Conservation (phyloP, 805 yeast genomes). For the Starmerella ratchasimensis region DNA sequence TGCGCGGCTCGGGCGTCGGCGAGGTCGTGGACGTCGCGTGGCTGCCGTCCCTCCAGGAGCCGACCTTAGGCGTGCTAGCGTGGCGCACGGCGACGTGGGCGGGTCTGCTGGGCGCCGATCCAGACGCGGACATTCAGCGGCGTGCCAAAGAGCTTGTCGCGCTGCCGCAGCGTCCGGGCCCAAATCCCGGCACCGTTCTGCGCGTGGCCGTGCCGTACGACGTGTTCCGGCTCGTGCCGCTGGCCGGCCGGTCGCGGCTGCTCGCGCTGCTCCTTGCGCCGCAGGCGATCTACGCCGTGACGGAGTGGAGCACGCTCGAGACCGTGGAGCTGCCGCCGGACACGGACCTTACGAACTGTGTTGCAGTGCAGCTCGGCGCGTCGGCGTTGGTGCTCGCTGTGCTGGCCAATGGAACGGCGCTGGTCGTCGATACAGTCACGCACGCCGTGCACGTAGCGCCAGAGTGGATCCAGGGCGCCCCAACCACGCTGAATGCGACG, state of each 20-base stretch:
- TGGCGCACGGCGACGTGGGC: constrained; percentile 61
- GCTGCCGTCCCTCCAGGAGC: constrained; percentile 61
- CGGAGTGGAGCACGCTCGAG: background rate
- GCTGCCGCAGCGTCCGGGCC: background rate
- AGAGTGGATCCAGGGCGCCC: no score
- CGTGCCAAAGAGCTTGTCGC: background rate
- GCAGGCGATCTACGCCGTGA: background rate
- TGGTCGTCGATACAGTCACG: background rate
- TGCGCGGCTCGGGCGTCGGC: constrained; percentile 1
- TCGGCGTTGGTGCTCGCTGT: background rate
- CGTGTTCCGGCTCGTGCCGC: constrained; percentile 46
- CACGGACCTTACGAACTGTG: constrained; percentile 2
- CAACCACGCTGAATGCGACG: no score
- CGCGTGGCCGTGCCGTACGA: constrained; percentile 47
- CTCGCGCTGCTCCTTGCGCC: constrained; percentile 5
- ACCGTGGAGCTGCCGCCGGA: background rate
- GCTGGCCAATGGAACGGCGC: background rate
- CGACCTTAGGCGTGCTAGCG: constrained; percentile 60
- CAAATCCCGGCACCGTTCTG: no score
- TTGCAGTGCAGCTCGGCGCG: constrained; percentile 1
- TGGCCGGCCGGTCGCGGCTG: constrained; percentile 22
- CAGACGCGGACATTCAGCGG: constrained; percentile 37
- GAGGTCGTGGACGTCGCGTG: constrained; percentile 58
- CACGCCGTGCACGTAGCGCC: no score
- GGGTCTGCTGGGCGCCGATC: constrained; percentile 46